Evolutionary conservation across 495 filamentous ascomycete genomes (phyloP), one percentile per base, ranked within the genome.

Genomic region (Hypoxylon rickii): DNA sequence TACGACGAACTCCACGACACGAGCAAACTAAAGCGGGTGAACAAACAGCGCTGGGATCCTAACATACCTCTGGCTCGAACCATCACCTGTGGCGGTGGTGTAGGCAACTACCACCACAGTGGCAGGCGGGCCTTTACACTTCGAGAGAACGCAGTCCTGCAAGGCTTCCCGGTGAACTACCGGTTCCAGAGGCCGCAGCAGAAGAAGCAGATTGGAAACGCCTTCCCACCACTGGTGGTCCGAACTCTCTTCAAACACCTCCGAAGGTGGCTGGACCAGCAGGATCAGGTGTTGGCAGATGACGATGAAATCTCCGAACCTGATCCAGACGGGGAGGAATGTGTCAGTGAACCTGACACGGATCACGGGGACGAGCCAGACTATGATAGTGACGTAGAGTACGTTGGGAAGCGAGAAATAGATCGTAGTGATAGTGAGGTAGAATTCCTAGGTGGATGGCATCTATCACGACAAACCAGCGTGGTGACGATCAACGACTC

Each of bases 121-220:
- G 93, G 90, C 0, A 63, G 52, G n/a, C 70, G 93, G 0, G 68
- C 76, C 0, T 89, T 88, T 49, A 95, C 88, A 0, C 57, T 81
- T 0, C 80, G 87, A 0, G 94, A 98, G 57, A 80, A 88, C 26
- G 89, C 93, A 0, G 76, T 81, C 8, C 63, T 97, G 2, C 89
- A 94, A 51, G 84, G 83, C 0, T 97, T 96, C 43, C 90, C 91
- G 0, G 10, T 73, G 0, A 69, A 73, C 1, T 87, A 90, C 70
- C 65, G 72, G 2, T 96, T 96, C 55, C 61, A 70, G 0, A 70
- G 69, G 0, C 69, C 61, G 0, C 54, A 67, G 4, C 72, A 84
- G 1, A 83, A 80, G 50, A 86, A 78, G 58, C 89, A 94, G 64
- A 89, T 96, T 55, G 93, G 93, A 0, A 97, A 97, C 66, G 90